A percentile compares a stretch with the other conserved stretches of the same genome.
Conservation (phyloP, 1,284 basidiomycete species). For the Tremellales sp. region DNA sequence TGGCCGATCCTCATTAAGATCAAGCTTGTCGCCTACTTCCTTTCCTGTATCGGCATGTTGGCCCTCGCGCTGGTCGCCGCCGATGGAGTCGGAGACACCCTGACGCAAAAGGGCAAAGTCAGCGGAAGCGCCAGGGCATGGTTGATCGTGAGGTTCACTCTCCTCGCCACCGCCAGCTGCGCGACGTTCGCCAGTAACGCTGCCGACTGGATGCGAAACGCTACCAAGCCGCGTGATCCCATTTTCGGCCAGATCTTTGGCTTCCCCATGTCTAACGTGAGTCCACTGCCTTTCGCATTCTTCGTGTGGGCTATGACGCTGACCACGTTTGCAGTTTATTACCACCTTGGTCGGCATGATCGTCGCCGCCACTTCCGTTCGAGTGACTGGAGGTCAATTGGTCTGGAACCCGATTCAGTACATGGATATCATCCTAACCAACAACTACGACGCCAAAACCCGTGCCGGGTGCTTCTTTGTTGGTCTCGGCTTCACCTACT, state of each 20-base stretch:
- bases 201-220: slow-evolving; percentile 64
- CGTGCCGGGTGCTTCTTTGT: slow-evolving; percentile 70
- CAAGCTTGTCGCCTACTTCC: slow-evolving; percentile 31
- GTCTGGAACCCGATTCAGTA: slow-evolving; percentile 61
- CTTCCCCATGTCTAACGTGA: slow-evolving; percentile 41
- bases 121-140: slow-evolving; percentile 27
- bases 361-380: slow-evolving; percentile 64
- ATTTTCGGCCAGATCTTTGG: slow-evolving; percentile 30
- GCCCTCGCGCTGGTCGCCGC: slow-evolving; percentile 22
- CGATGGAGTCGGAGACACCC: slow-evolving; percentile 62
- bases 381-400: slow-evolving; percentile 19
- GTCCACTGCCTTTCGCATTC: slow-evolving; percentile 51
- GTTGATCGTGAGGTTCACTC: slow-evolving; percentile 63
- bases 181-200: slow-evolving; percentile 58
- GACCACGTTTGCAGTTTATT: slow-evolving; percentile 55
- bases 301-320: too few relatives aligned
- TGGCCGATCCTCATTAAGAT: slow-evolving; percentile 30
- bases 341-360: slow-evolving; percentile 77
- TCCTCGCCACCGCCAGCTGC: slow-evolving; percentile 68
- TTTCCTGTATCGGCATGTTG: slow-evolving; percentile 30
- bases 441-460: slow-evolving; percentile 60
- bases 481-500: slow-evolving; percentile 49
- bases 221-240: slow-evolving; percentile 52
- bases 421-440: slow-evolving; percentile 63
- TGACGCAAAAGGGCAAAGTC: slow-evolving; percentile 69